Evolutionary conservation across 805 yeast genomes (phyloP), one percentile per base, ranked within the genome.

Genomic region (Ogataea pini): DNA sequence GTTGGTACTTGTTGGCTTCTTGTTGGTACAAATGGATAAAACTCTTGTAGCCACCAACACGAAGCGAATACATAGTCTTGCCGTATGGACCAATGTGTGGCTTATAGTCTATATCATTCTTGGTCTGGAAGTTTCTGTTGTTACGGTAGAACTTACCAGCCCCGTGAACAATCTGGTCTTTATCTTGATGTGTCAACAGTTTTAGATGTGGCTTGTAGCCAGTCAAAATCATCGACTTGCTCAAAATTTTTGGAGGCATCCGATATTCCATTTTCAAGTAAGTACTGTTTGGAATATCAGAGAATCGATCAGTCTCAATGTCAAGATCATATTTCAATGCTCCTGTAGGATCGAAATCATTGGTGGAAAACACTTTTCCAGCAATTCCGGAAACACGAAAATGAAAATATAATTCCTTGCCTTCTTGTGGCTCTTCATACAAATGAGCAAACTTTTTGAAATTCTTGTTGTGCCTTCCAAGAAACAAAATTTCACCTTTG

Each of bases 151-250:
- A 66, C 41, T 71, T 68, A 48, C 67, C 63, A 29, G 57, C 47
- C 3, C 80, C 81, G 57, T 81, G 77, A 27, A 75, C 59, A 12
- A 89, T 72, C 9, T 76, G 69, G 52, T 85, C 89, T 47, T 75
- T 78, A 58, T 91, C 97, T 41, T 83, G 85, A 33, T 78, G 79
- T 4, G 81, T 80, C 39, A 92, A 70, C 7, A 83, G 83, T 16
- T 75, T 73, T 29, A 70, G 69, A 50, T 82, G 85, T 4, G 89
- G 77, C 50, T 82, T 80, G 60, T 73, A 89, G 0, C 97, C 97
- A 39, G 83, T 86, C 54, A 92, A 66, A 18, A 92, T 71, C 86
- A 94, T 86, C 1, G 96, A 85, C 63, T 92, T 94, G 27, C 89
- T 85, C 2, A 68, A 73, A 32, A 70, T 71, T 50, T 76, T 72